phyloP scores from a whole-genome alignment of 495 filamentous ascomycete genomes.

The Talaromyces thailandensis region DNA sequence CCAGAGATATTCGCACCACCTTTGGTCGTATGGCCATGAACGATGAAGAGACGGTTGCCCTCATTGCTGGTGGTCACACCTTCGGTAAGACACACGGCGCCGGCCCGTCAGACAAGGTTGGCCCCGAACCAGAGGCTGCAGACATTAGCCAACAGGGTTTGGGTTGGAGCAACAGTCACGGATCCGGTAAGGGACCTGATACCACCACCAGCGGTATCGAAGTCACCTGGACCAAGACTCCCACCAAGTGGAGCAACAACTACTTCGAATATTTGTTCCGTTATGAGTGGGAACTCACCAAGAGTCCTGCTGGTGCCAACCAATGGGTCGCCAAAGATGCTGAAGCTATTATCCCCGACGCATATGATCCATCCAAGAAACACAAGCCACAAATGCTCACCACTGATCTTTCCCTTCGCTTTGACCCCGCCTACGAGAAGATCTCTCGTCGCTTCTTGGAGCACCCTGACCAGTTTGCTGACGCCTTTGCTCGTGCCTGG shows the following conservation, averaged over 20 bases:
- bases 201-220: constrained; percentile 66
- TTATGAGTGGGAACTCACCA: constrained; percentile 67
- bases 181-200: constrained; percentile 51
- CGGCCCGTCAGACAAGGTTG: constrained; percentile 46
- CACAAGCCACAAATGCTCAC: constrained; percentile 61
- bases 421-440: constrained; percentile 63
- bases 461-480: constrained; percentile 54
- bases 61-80: constrained; percentile 66
- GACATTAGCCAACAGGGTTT: constrained; percentile 54
- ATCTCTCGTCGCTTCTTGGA: constrained; percentile 57
- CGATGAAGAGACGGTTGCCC: constrained; percentile 65
- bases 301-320: constrained; percentile 63
- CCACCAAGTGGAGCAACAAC: constrained; percentile 57
- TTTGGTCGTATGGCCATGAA: constrained; percentile 73
- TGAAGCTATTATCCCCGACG: constrained; percentile 56
- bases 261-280: constrained; percentile 66
- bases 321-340: constrained; percentile 64
- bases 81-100: constrained; percentile 74
- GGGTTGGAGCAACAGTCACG: constrained; percentile 54
- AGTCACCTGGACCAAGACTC: constrained; percentile 64
- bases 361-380: constrained; percentile 55
- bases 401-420: constrained; percentile 59
- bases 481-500: constrained; percentile 61
- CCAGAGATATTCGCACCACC: constrained; percentile 58
- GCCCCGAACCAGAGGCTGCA: constrained; percentile 54